Base-by-base conservation (phyloP, 2,329 filamentous ascomycete species). In the Neocucurbitaria cava region DNA sequence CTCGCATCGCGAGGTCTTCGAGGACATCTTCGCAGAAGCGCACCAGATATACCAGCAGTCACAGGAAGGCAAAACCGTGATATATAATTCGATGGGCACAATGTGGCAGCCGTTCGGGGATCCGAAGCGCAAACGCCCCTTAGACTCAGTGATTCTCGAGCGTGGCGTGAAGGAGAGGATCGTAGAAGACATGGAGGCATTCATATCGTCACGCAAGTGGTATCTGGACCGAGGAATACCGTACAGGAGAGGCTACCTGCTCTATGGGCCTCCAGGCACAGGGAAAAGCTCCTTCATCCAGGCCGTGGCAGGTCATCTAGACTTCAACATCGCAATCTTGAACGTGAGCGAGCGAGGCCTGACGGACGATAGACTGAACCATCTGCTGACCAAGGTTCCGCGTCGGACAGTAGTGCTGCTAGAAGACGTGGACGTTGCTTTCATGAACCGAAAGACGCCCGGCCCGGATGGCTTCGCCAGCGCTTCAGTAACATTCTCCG, bases 271-370 rank as follows among this genome's bases (percentile, higher is more conserved):
- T 3, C 93, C 93, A 0, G 93, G 93, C 0, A 96, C 90, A 38
- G 96, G 92, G 31, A 98, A 96, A 80, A 97, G 90, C 56, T 96
- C 92, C 0, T 98, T 99, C 66, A 97, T 99, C 59, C 92, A 97
- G 76, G 93, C 95, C 0, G 79, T 99, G 38, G 95, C 95, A 0
- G 94, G 92, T n/a, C 88, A 95, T 69, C 78, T 97, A 52, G 91
- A 96, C 72, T 96, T 94, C 74, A 91, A 91, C 66, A 95, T 97
- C 64, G 92, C 93, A 47, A 93, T 96, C 78, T 82, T 97, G 62
- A 96, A 96, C 66, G 84, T 97, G 26, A 95, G 90, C 76, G 91
- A 96, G 78, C 85, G 91, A 49, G 93, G 93, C 15, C 84, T 97
- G 71, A 96, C 92, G 2, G 94, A 97, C 66, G 91, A 96, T 71